Evolutionary conservation across 2,329 filamentous ascomycete species (phyloP), one percentile per base, ranked within the genome.

Genomic region (Hypocrella siamensis): DNA sequence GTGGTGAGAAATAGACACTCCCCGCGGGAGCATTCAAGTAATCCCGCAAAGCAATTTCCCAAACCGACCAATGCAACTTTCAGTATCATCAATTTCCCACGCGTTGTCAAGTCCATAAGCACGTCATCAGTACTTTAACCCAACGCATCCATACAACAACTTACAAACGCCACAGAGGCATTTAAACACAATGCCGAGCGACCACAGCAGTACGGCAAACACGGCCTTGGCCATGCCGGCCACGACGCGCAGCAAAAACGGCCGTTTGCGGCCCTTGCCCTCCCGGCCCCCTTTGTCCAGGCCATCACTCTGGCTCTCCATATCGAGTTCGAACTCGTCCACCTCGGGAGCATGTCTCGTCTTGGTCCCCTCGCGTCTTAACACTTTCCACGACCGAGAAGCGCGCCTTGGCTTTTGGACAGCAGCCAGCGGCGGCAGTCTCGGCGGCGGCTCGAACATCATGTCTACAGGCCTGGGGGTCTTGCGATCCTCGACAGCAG

Each of bases 281-380:
- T 56, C 56, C 32, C 49, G 44, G 26, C 55, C 47, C n/a, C 32
- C 31, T 38, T 51, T 58, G 22, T 46, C 46, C 17, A 51, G 36
- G 39, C 56, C 64, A 39, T 61, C 65, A 32, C 58, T 55, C 49
- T 77, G 73, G 45, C 71, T 77, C 51, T 76, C 73, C 5, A 78
- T 48, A 40, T 78, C 73, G 24, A 76, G 53, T 47, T 57, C 73
- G 35, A 75, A 67, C 42, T 67, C 62, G 40, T 75, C 67, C 45
- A 69, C 60, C 40, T 58, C 61, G 22, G n/a, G n/a, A n/a, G n/a
- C n/a, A n/a, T 48, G 48, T 33, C 50, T 48, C 41, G 51, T 53
- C 42, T 44, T 48, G 28, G 35, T 35, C 15, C 18, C 11, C 5
- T 38, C 45, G 36, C 47, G 46, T 21, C 50, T 47, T 32, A 49